These are phyloP conservation scores for Fusarium haematococcum DNA, from an alignment of 2,329 filamentous ascomycete species.

Conservation along the genomic window DNA sequence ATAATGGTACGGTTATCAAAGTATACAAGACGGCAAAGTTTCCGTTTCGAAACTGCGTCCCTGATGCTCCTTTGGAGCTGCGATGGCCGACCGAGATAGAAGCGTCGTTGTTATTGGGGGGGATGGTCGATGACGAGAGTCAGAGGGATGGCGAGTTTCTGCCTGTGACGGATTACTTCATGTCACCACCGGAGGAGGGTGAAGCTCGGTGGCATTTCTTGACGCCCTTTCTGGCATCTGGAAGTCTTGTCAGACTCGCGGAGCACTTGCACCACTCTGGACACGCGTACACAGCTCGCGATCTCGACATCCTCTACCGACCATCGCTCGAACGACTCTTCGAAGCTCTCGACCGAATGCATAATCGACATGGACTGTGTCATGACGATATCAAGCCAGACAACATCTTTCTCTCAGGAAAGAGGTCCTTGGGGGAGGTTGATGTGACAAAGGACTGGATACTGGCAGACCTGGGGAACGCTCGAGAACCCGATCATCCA, in stretches of 20 bases:
- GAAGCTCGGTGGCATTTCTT: slow-evolving; percentile 45
- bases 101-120: slow-evolving; percentile 46
- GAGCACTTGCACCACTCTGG: slow-evolving; percentile 32
- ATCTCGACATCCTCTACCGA: slow-evolving; percentile 46
- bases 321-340: slow-evolving; percentile 47
- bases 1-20: slow-evolving; percentile 47
- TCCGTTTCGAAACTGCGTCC: slow-evolving; percentile 50
- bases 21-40: slow-evolving; percentile 41
- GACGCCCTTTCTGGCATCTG: slow-evolving; percentile 43
- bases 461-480: slow-evolving; percentile 49
- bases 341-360: slow-evolving; percentile 41
- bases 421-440: neutral
- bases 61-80: neutral
- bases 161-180: slow-evolving; percentile 48
- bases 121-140: slow-evolving; percentile 12
- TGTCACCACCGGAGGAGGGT: slow-evolving; percentile 22
- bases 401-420: slow-evolving; percentile 46
- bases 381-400: slow-evolving; percentile 51
- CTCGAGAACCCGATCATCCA: slow-evolving; percentile 43
- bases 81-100: slow-evolving; percentile 50
- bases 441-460: slow-evolving; percentile 42
- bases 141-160: slow-evolving; percentile 38
- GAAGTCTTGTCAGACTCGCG: slow-evolving; percentile 43
- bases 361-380: slow-evolving; percentile 42
- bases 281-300: slow-evolving; percentile 27